These are phyloP conservation scores for Haemoproteus tartakovskyi DNA, from an alignment of 169 alveolate species.

Conservation along the genomic window DNA sequence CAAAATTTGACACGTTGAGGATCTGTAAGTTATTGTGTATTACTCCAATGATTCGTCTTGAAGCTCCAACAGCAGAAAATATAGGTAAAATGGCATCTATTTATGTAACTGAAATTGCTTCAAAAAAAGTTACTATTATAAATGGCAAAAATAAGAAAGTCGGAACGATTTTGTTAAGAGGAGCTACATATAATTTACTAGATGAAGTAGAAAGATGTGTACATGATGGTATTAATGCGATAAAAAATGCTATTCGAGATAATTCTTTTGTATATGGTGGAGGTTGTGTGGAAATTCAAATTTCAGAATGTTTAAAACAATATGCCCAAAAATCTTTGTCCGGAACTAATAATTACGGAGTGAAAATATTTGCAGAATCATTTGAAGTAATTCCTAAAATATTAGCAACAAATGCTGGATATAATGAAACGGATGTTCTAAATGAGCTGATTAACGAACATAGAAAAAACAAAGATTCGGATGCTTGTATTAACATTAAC, in stretches of 20 bases:
- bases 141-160: slow-evolving; percentile 80
- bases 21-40: slow-evolving; percentile 94
- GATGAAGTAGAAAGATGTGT: slow-evolving; percentile 99
- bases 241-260: slow-evolving; percentile 85
- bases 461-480: slow-evolving; percentile 71
- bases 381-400: slow-evolving; percentile 94
- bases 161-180: slow-evolving; percentile 94
- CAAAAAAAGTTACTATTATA: slow-evolving; percentile 84
- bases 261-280: slow-evolving; percentile 94
- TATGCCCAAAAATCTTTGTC: slow-evolving; percentile 84
- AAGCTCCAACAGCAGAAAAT: slow-evolving; percentile 94
- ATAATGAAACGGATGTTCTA: slow-evolving; percentile 84
- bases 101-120: slow-evolving; percentile 90
- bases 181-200: slow-evolving; percentile 93
- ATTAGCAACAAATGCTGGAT: slow-evolving; percentile 96
- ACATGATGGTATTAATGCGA: slow-evolving; percentile 82
- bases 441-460: slow-evolving; percentile 82
- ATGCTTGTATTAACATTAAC: slow-evolving; percentile 76
- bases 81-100: slow-evolving; percentile 92
- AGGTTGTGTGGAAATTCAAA: slow-evolving; percentile 94
- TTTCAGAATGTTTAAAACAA: slow-evolving; percentile 85
- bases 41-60: slow-evolving; percentile 91
- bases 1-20: slow-evolving; percentile 94
- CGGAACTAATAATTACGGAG: slow-evolving; percentile 96
- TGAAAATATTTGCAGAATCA: slow-evolving; percentile 96